These are phyloP conservation scores for Seiridium cupressi DNA, from an alignment of 2,329 filamentous ascomycete genomes.

Conservation along the genomic window DNA sequence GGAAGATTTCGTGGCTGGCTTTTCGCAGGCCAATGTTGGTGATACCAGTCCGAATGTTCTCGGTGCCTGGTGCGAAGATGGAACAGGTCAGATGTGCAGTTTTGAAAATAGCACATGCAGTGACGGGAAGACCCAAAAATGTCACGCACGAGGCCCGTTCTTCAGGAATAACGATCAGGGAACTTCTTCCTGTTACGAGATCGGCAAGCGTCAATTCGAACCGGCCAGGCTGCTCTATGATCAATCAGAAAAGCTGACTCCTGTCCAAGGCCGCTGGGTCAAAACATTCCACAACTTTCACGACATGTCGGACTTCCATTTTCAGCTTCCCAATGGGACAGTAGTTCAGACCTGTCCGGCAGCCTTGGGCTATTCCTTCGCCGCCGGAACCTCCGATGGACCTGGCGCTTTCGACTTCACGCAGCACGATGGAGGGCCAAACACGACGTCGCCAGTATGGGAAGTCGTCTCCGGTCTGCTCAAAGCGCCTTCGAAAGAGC, in stretches of 20 bases:
- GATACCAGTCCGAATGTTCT: constrained; percentile 88
- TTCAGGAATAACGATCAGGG: constrained; percentile 69
- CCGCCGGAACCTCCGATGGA: constrained; percentile 87
- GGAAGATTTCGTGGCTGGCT: constrained; percentile 79
- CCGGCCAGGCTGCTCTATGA: constrained; percentile 45
- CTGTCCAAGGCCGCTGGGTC: constrained; percentile 64
- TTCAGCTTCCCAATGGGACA: constrained; percentile 71
- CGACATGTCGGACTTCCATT: constrained; percentile 74
- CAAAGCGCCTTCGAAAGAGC: constrained; percentile 66
- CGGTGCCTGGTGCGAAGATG: constrained; percentile 88
- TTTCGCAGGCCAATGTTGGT: constrained; percentile 87
- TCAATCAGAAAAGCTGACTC: constrained; percentile 40
- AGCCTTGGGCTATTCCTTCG: constrained; percentile 88
- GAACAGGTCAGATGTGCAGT: constrained; percentile 67
- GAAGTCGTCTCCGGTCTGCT: constrained; percentile 69
- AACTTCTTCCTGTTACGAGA: constrained; percentile 71
- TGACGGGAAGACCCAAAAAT: constrained; percentile 66
- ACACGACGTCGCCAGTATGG: constrained; percentile 71
- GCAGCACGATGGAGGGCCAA: constrained; percentile 75
- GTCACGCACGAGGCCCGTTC: constrained; percentile 71
- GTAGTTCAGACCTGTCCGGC: constrained; percentile 76
- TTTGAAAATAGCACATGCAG: constrained; percentile 82
- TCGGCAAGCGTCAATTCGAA: constrained; percentile 69
- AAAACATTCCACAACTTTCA: constrained; percentile 84
- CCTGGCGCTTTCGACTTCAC: constrained; percentile 92